Base-by-base conservation (phyloP, 768 basidiomycete genomes). In the Clitopilus hobsonii region DNA sequence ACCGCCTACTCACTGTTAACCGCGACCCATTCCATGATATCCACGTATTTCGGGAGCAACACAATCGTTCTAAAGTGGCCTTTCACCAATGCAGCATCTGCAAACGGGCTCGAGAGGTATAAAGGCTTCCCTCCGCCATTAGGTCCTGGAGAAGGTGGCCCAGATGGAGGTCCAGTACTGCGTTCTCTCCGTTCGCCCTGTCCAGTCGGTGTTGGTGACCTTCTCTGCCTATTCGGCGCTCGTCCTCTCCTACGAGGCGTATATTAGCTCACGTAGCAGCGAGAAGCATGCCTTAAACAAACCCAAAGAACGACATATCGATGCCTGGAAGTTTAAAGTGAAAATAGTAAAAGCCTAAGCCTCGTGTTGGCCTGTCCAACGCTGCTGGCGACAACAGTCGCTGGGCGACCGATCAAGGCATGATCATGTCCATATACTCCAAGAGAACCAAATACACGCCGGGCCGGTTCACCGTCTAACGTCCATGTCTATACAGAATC, bases 1-100 rank as follows among this genome's bases (percentile, higher is more conserved):
- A 30, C 52, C 10, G 49, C 38, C 27, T 53, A 80, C 87, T 66
- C 63, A 96, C 94, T 83, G 64, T 96, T 96, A 38, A 94, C 89
- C 10, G 94, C 94, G 25, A 96, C 94, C 94, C 94, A 97, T 67
- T 97, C 94, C 81, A 93, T 95, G 55, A 92, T 86, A 66, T 96
- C 93, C 25, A 91, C 88, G 62, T 95, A 97, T 69, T 96, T 97
- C 6, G 96, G 96, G 53, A 94, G 80, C 72, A 94, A 89, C 55
- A 98, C 94, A 63, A 98, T 98, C 2, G 94, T 97, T 76, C 96
- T 98, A 78, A 97, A 98, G 71, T 94, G 97, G 22, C 96, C 96
- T 69, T 96, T 98, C 56, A 98, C 95, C 41, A 98, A 80, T 0
- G 96, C 93, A 1, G 94, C 89, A 62, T 96, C 94, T 54, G 90